Evolutionary conservation across 1,284 basidiomycete genomes (phyloP).

Genomic region (Ceratobasidium sp.): DNA sequence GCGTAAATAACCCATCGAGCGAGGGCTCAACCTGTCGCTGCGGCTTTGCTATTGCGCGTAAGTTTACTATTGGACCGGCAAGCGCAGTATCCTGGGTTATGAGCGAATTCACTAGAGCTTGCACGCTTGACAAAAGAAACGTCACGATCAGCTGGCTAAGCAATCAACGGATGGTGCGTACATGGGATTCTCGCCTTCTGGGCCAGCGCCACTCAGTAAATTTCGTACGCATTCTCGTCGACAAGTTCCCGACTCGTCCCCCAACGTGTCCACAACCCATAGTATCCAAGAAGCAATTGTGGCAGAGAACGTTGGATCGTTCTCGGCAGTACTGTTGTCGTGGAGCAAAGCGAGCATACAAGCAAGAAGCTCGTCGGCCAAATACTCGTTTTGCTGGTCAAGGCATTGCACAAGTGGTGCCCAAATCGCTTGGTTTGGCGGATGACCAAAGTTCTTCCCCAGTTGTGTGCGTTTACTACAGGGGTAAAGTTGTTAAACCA

Average conservation of each 20-base stretch:
- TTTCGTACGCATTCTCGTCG: slow-evolving; percentile 30
- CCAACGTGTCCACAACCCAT: slow-evolving; percentile 65
- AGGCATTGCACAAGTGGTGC: slow-evolving; percentile 72
- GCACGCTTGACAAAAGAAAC: neutral
- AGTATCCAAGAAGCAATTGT: slow-evolving; percentile 74
- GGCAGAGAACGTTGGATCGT: slow-evolving; percentile 62
- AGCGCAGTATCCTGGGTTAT: slow-evolving; percentile 24
- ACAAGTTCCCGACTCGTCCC: slow-evolving; percentile 48
- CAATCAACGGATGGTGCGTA: neutral
- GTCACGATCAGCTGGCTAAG: neutral
- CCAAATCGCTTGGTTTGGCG: slow-evolving; percentile 73
- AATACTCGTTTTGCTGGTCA: slow-evolving; percentile 65
- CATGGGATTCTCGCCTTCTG: slow-evolving; percentile 24
- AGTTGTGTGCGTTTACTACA: slow-evolving; percentile 69
- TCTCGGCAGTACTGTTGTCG: slow-evolving; percentile 42
- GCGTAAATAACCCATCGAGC: neutral
- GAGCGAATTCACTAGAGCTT: slow-evolving; percentile 19
- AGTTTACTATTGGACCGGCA: neutral
- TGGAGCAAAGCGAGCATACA: slow-evolving; percentile 58
- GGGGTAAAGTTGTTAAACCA: slow-evolving; percentile 46
- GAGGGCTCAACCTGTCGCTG: slow-evolving; percentile 15
- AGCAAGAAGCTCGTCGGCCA: slow-evolving; percentile 65
- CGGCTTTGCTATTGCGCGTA: slow-evolving; percentile 3
- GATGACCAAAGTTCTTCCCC: slow-evolving; percentile 61
- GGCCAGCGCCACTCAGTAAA: slow-evolving; percentile 30